Conservation (phyloP, 768 basidiomycete genomes). For the Holtermannia corniformis region DNA sequence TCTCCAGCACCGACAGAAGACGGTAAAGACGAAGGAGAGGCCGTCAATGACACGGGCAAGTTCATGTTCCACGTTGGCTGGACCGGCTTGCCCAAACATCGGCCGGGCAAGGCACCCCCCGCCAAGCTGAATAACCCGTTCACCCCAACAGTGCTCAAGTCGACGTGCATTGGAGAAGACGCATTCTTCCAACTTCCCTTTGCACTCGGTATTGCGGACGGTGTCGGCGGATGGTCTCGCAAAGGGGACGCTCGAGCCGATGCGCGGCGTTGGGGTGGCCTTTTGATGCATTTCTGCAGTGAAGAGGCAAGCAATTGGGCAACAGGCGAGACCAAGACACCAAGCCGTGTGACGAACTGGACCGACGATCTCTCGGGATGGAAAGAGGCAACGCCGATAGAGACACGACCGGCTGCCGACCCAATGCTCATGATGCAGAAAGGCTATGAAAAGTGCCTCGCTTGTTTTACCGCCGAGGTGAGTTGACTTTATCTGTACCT, state of each 20-base stretch:
- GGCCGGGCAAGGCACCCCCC: slow-evolving; percentile 28
- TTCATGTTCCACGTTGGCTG: slow-evolving; percentile 60
- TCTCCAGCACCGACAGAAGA: background rate
- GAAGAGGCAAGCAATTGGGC: slow-evolving; percentile 31
- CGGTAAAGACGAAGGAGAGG: background rate
- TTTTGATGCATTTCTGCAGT: slow-evolving; percentile 70
- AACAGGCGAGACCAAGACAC: slow-evolving; percentile 7
- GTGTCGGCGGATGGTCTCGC: slow-evolving; percentile 82
- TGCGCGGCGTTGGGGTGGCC: slow-evolving; percentile 48
- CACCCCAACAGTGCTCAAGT: slow-evolving; percentile 23
- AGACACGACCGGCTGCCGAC: slow-evolving; percentile 26
- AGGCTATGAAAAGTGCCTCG: slow-evolving; percentile 46
- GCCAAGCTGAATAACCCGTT: slow-evolving; percentile 19
- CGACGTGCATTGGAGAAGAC: slow-evolving; percentile 68
- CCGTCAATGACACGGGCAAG: background rate
- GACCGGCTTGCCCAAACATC: slow-evolving; percentile 70
- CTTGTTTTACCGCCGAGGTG: slow-evolving; percentile 40
- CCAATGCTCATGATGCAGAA: slow-evolving; percentile 46
- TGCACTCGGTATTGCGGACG: slow-evolving; percentile 89
- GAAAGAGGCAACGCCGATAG: background rate
- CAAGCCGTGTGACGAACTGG: background rate
- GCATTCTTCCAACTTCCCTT: slow-evolving; percentile 59
- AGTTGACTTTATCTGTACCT: slow-evolving; percentile 3
- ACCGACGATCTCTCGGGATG: slow-evolving; percentile 47
- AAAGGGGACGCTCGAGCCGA: slow-evolving; percentile 42